phyloP scores from a whole-genome alignment of 352 stramenopile species.

The Pythium monospermum region DNA sequence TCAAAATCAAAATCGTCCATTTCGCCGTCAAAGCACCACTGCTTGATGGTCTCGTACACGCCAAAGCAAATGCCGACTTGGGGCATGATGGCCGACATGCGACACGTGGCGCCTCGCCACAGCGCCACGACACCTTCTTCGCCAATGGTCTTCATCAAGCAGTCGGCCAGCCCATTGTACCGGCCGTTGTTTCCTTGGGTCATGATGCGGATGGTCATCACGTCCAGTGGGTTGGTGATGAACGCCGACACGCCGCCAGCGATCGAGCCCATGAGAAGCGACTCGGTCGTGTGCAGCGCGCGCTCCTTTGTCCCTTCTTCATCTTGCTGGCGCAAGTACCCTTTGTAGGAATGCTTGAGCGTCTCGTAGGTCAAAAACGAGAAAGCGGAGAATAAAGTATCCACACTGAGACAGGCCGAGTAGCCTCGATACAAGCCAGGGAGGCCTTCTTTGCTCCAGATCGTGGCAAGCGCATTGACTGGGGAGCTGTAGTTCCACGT shows the following conservation, averaged over 20 bases:
- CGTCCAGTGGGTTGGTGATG: constrained; percentile 77
- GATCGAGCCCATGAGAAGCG: constrained; percentile 46
- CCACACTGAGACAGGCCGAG: constrained; percentile 69
- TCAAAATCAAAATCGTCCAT: constrained; percentile 65
- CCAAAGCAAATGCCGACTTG: constrained; percentile 81
- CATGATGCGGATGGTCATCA: constrained; percentile 80
- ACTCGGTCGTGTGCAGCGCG: constrained; percentile 45
- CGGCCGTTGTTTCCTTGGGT: constrained; percentile 66
- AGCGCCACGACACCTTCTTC: constrained; percentile 53
- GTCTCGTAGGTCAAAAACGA: constrained; percentile 85
- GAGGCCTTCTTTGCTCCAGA: constrained; percentile 58
- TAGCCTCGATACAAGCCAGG: constrained; percentile 68
- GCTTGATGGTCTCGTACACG: constrained; percentile 83
- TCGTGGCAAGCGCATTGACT: constrained; percentile 51
- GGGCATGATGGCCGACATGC: constrained; percentile 71
- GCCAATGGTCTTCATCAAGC: constrained; percentile 46
- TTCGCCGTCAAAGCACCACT: constrained; percentile 59
- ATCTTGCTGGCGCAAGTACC: constrained; percentile 25
- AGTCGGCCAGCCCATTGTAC: constrained; percentile 60
- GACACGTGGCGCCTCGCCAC: constrained; percentile 65
- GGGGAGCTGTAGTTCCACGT: constrained; percentile 71
- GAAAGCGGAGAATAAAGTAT: constrained; percentile 78
- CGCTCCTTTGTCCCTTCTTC: constrained; percentile 33
- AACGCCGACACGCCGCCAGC: constrained; percentile 60
- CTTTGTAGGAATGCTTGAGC: constrained; percentile 45